Evolutionary conservation across 108 stramenopile species (phyloP), one percentile per base, ranked within the genome.

Genomic region (Stephanodiscus triporus): DNA sequence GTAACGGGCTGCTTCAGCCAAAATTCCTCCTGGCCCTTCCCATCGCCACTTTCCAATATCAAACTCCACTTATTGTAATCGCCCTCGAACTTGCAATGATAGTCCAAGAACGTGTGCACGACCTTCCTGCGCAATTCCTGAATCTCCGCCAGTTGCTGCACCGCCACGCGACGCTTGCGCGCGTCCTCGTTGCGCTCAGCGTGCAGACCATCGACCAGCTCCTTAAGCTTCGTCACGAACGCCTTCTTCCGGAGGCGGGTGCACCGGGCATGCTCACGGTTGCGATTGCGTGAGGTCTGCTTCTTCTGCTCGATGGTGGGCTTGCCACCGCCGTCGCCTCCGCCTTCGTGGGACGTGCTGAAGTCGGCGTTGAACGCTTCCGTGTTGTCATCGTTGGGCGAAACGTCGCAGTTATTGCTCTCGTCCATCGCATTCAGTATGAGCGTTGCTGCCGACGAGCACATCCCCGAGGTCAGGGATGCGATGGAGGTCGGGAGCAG

Each of bases 161-260:
- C 87, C 10, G 89, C 89, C 61, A 89, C 90, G 22, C 93, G 74
- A 20, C 90, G 86, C 68, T 90, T 90, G 20, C 87, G 76, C 9
- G 83, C 84, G 80, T 95, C 93, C 73, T 92, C 91, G 16, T 82
- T 86, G 30, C 92, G 80, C 68, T 93, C 90, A 24, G 81, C 78
- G 69, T 88, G 86, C 42, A 98, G 64, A 27, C 91, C 83, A 50
- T 96, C 96, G 9, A 97, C 90, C 22, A 95, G 79, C 77, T 94
- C 94, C 75, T 97, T 95, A 19, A 98, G 85, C 72, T 94, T 95
- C 62, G 84, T 82, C 20, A 98, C 87, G 81, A 97, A 97, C 16
- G 95, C 96, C 72, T 98, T 98, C 79, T 98, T 98, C 7, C 97
- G 89, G 9, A 96, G 87, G 37, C 97, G 86, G 9, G 97, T 97